A percentile compares a stretch with the other conserved stretches of the same genome.
Evolutionary conservation across 2,329 filamentous ascomycete genomes (phyloP).

Genomic region (Aureobasidium sp.): DNA sequence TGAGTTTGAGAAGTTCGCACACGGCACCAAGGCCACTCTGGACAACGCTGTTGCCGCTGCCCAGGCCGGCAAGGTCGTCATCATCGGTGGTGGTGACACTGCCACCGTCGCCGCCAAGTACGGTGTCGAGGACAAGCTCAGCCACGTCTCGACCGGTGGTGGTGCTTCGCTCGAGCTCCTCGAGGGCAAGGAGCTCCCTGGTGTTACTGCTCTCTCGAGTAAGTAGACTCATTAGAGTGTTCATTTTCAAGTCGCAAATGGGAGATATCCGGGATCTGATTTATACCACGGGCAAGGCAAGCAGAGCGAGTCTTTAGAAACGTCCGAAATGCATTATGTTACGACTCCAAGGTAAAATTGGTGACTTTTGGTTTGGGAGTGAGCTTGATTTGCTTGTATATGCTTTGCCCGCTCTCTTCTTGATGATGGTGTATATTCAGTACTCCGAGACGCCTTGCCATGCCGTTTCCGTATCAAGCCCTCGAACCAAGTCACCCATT

Average conservation of each 20-base stretch:
- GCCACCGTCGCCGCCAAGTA: conserved; percentile 98
- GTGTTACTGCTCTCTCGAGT: conserved; percentile 82
- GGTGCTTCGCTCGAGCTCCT: conserved; percentile 93
- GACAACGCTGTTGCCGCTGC: conserved; percentile 80
- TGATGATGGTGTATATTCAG: conserved; percentile 1
- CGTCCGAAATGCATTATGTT: conserved; percentile 14
- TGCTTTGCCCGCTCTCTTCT: background rate
- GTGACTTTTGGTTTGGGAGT: background rate
- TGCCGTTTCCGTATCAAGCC: conserved; percentile 23
- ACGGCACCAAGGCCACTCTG: conserved; percentile 84
- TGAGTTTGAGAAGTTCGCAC: conserved; percentile 91
- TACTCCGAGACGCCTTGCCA: conserved; percentile 36
- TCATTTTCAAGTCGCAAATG: conserved; percentile 3
- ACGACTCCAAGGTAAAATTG: background rate
- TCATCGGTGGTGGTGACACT: conserved; percentile 97
- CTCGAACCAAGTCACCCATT: background rate
- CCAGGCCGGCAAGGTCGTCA: conserved; percentile 84
- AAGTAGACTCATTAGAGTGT: conserved; percentile 42
- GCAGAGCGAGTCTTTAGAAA: conserved; percentile 14
- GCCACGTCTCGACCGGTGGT: conserved; percentile 95
- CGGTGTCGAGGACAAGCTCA: conserved; percentile 90
- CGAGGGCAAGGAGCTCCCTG: conserved; percentile 95
- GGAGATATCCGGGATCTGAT: conserved; percentile 14
- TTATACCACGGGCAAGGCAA: conserved; percentile 16
- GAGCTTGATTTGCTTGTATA: conserved; percentile 1